Percentiles rank a stretch among this genome's conserved stretches.
Conservation (phyloP, 345 rosid species). For the Syzygium aromaticum region DNA sequence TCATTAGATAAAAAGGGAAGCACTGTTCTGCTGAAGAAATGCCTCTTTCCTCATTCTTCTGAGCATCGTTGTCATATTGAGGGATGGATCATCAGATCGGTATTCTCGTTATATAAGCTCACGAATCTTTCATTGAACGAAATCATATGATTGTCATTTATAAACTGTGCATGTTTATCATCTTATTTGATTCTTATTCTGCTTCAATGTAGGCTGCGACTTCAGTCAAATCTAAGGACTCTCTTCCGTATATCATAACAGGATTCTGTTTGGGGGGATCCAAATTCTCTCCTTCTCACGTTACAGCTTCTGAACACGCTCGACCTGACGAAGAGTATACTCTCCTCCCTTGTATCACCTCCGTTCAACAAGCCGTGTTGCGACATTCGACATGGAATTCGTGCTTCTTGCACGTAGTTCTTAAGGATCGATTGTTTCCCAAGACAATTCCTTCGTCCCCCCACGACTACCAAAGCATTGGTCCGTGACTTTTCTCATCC, state of each 20-base stretch:
- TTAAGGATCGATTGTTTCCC: neutral
- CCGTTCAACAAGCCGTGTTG: neutral
- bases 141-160: too few relatives aligned
- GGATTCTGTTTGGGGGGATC: accelerated
- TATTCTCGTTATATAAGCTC: accelerated
- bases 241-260: accelerated
- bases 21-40: neutral
- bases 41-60: too few relatives aligned
- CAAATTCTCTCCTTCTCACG: accelerated
- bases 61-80: too few relatives aligned
- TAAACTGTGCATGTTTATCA: too few relatives aligned
- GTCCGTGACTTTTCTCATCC: neutral
- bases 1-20: neutral
- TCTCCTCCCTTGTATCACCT: neutral
- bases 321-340: neutral
- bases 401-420: neutral
- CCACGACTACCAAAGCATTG: neutral
- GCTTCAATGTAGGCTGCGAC: accelerated
- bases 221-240: accelerated
- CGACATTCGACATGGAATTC: neutral
- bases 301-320: neutral
- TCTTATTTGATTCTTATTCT: accelerated
- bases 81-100: neutral
- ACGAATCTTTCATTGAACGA: accelerated
- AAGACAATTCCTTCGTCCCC: neutral